phyloP scores from a whole-genome alignment of 2,329 filamentous ascomycete genomes.

The Stagonosporopsis tanaceti region DNA sequence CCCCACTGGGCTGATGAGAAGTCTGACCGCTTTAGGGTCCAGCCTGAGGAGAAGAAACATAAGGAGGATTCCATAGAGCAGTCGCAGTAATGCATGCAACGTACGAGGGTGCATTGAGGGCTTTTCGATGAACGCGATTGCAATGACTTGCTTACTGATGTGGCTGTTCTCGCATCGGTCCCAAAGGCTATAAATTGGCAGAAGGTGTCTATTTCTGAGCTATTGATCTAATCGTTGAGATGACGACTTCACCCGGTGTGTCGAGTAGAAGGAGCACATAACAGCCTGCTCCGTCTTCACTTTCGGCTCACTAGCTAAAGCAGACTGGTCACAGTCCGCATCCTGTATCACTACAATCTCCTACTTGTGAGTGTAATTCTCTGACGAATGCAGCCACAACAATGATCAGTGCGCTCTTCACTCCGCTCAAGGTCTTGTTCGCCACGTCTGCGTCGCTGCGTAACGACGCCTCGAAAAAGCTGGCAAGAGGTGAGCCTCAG shows the following conservation, averaged over 20 bases:
- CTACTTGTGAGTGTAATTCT: too few species aligned
- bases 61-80: constrained; percentile 22
- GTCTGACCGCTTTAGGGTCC: constrained; percentile 28
- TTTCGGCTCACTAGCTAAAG: background rate
- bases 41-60: constrained; percentile 20
- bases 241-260: background rate
- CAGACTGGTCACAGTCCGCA: too few species aligned
- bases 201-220: too few species aligned
- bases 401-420: background rate
- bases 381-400: background rate
- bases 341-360: too few species aligned
- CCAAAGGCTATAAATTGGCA: too few species aligned
- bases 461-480: background rate
- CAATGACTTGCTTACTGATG: background rate
- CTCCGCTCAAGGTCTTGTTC: background rate
- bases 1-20: constrained; percentile 47
- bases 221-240: too few species aligned
- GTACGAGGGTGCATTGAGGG: too few species aligned
- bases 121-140: too few species aligned
- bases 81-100: background rate
- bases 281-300: background rate
- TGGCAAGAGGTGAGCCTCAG: too few species aligned
- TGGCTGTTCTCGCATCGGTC: background rate
- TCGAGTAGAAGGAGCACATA: background rate
- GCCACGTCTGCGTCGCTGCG: background rate